Evolutionary conservation across 2,329 filamentous ascomycete genomes (phyloP).

Genomic region (Aspergillus neotritici): DNA sequence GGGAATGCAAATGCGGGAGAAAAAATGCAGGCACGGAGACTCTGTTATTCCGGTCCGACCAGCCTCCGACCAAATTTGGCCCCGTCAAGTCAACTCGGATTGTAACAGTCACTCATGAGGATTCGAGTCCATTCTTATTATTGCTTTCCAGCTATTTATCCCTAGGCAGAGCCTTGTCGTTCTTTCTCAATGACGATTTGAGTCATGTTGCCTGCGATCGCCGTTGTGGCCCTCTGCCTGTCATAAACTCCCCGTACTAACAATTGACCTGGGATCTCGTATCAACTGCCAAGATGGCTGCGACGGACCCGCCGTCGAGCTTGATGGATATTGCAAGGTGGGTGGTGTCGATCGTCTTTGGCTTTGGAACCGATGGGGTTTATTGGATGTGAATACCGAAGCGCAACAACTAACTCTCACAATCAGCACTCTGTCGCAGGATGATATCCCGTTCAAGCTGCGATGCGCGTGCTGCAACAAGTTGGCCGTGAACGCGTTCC

Average conservation of each 20-base stretch:
- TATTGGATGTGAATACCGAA: no score
- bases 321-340: constrained; percentile 42
- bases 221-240: constrained; percentile 6
- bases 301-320: constrained; percentile 35
- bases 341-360: constrained; percentile 1
- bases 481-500: constrained; percentile 83
- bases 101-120: constrained; percentile 1
- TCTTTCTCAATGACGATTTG: constrained; percentile 13
- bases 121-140: constrained; percentile 60
- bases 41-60: constrained; percentile 17
- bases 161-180: neutral
- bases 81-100: constrained; percentile 3
- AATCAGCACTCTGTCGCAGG: constrained; percentile 64
- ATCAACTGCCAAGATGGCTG: constrained; percentile 28
- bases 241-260: constrained; percentile 10
- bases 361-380: neutral
- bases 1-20: neutral
- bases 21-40: neutral
- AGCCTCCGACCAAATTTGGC: constrained; percentile 13
- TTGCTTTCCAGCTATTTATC: no score
- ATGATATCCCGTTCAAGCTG: constrained; percentile 92
- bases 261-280: constrained; percentile 5
- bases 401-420: no score
- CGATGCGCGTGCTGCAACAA: constrained; percentile 91
- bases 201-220: constrained; percentile 17